phyloP scores from a whole-genome alignment of 306 rosid genomes.

The Rubus idaeus region DNA sequence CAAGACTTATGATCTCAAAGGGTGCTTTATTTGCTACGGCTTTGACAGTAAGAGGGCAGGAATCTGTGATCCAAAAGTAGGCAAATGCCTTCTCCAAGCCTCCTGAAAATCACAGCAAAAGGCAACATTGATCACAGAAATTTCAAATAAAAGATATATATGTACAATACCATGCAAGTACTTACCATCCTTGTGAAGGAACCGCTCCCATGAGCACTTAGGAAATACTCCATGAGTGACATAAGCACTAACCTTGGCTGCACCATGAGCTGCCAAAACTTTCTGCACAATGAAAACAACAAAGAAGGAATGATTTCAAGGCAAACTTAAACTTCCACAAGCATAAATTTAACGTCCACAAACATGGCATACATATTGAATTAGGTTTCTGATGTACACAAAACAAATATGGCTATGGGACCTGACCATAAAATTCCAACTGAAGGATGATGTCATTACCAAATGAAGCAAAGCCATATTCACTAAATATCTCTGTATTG shows the following conservation, averaged over 20 bases:
- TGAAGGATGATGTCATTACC: not conserved
- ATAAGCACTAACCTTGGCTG: slow-evolving; percentile 86
- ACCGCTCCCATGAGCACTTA: slow-evolving; percentile 73
- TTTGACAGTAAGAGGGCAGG: slow-evolving; percentile 83
- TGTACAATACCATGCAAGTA: slow-evolving; percentile 1
- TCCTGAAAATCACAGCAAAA: slow-evolving; percentile 34
- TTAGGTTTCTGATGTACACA: not conserved
- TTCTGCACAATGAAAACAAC: slow-evolving; percentile 43
- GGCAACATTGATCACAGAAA: slow-evolving; percentile 10
- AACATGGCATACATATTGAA: not conserved
- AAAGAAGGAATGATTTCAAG: not conserved
- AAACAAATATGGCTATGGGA: not conserved
- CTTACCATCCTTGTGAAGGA: slow-evolving; percentile 70
- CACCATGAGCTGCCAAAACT: slow-evolving; percentile 87
- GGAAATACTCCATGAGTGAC: slow-evolving; percentile 97
- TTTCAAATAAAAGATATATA: not conserved
- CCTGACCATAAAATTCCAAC: not conserved
- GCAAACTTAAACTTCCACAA: slow-evolving; percentile 14
- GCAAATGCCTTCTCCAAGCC: slow-evolving; percentile 56
- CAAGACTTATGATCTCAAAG: slow-evolving; percentile 84
- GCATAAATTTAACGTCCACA: slow-evolving; percentile 9
- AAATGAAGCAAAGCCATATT: not conserved
- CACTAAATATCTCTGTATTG: not conserved
- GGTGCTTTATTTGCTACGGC: slow-evolving; percentile 72
- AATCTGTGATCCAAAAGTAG: slow-evolving; percentile 95